phyloP scores from a whole-genome alignment of 1,139 yeast genomes.

The Lizanozyma gosingica region DNA sequence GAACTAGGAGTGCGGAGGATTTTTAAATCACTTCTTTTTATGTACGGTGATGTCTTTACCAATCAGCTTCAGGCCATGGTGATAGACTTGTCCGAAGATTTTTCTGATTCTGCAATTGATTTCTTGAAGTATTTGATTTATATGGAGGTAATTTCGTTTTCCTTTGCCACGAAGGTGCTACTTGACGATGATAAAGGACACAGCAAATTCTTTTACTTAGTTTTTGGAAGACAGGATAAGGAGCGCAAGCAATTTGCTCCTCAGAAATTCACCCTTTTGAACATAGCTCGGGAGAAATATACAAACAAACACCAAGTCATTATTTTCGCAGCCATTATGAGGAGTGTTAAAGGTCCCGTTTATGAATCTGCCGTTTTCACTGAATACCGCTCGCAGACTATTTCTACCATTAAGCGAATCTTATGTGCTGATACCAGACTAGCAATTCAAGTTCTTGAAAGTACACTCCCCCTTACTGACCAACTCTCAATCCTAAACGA shows the following conservation, averaged over 20 bases:
- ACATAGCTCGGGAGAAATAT: not conserved
- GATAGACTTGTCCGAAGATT: not conserved
- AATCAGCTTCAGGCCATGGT: not conserved
- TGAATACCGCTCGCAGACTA: not conserved
- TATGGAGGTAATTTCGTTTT: not conserved
- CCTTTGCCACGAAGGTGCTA: not conserved
- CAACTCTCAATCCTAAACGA: slow-evolving; percentile 16
- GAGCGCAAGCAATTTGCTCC: not conserved
- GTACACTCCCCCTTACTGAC: slow-evolving; percentile 15
- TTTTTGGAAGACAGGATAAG: not conserved
- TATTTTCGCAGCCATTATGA: not conserved
- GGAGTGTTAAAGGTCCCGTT: not conserved
- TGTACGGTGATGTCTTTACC: not conserved
- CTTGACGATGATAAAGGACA: not conserved
- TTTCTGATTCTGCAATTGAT: not conserved
- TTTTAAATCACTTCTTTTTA: not conserved
- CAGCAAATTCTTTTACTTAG: not conserved
- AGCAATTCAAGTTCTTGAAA: slow-evolving; percentile 3
- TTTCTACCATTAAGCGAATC: not conserved
- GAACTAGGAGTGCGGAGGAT: not conserved
- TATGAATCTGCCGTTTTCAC: not conserved
- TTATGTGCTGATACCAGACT: not conserved
- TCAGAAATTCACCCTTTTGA: not conserved
- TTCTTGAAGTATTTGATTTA: not conserved
- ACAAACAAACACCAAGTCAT: not conserved